Evolutionary conservation across 2,329 filamentous ascomycete species (phyloP), one percentile per base, ranked within the genome.

Genomic region (Xylariaceae sp.): DNA sequence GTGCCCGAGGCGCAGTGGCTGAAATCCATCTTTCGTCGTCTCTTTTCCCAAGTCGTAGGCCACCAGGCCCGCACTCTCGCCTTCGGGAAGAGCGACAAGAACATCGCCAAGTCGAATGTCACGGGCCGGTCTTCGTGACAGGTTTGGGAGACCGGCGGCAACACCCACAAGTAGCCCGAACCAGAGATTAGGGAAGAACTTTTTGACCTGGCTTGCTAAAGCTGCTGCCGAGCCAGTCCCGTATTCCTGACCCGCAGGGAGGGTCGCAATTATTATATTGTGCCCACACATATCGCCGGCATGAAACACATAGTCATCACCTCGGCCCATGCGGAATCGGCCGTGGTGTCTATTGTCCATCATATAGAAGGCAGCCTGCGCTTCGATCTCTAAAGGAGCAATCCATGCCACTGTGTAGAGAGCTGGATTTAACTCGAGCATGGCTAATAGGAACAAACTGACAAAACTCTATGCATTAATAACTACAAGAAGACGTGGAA

Each of bases 51-150:
- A 29, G 16, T 59, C 46, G 21, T 50, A 56, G 2, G 51, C 33
- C 2, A 59, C 17, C 1, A 59, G 12, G 4, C 51, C 52, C 5
- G 56, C 40, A n/a, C 34, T 48, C 6, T 50, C 52, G 6, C 17
- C 36, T 8, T 29, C 26, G 21, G 45, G 50, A 14, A 53, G 40
- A n/a, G 29, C 55, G 3, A 55, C 51, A 8, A 55, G 33, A 23
- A 59, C 16, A 33, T 59, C 51, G 12, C 52, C 52, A 3, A 52
- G 47, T 36, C 56, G 34, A 17, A 59, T 58, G 12, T 58, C 55
- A n/a, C 31, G 49, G 11, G 45, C 11, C 16, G 34, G 49, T 2
- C 7, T 51, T 34, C 29, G 40, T 4, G 28, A 43, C 1, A 23
- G n/a, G 21, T 49, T 48, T 6, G 56, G 51, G n/a, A 56, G 33